A percentile compares a stretch with the other conserved stretches of the same genome.
phyloP scores from a whole-genome alignment of 495 filamentous ascomycete species.

The Talaromyces borbonicus region DNA sequence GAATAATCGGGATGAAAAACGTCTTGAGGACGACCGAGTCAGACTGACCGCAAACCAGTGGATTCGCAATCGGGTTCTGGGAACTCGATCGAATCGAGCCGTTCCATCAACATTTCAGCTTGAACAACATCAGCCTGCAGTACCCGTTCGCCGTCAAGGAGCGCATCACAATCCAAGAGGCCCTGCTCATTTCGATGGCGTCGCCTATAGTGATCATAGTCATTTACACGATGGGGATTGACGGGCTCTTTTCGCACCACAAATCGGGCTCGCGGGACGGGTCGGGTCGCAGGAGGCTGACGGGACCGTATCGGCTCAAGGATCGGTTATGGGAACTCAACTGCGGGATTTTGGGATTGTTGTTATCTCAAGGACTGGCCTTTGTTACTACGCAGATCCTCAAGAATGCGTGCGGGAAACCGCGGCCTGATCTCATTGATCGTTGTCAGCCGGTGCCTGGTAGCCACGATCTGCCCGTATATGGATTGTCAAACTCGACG shows the following conservation, averaged over 20 bases:
- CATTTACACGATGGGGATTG: conserved; percentile 61
- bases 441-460: conserved; percentile 48
- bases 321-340: conserved; percentile 74
- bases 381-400: conserved; percentile 75
- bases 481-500: conserved; percentile 49
- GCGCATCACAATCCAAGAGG: conserved; percentile 52
- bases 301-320: conserved; percentile 58
- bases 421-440: conserved; percentile 68
- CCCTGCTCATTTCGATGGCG: conserved; percentile 44
- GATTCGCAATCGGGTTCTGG: conserved; percentile 43
- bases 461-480: conserved; percentile 26
- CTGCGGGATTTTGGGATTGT: conserved; percentile 64
- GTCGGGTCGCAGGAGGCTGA: conserved; percentile 39
- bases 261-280: conserved; percentile 26
- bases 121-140: conserved; percentile 48
- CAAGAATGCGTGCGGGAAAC: conserved; percentile 83
- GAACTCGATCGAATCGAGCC: conserved; percentile 45
- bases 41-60: conserved; percentile 12
- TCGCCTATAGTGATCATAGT: conserved; percentile 58
- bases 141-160: conserved; percentile 70
- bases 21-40: neutral
- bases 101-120: conserved; percentile 50
- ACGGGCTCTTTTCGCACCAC: conserved; percentile 59
- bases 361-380: conserved; percentile 52
- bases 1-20: conserved; percentile 32